Percentiles rank a stretch among this genome's conserved stretches.
phyloP scores from a whole-genome alignment of 352 stramenopile species.

The Pilasporangium apinafurcum region DNA sequence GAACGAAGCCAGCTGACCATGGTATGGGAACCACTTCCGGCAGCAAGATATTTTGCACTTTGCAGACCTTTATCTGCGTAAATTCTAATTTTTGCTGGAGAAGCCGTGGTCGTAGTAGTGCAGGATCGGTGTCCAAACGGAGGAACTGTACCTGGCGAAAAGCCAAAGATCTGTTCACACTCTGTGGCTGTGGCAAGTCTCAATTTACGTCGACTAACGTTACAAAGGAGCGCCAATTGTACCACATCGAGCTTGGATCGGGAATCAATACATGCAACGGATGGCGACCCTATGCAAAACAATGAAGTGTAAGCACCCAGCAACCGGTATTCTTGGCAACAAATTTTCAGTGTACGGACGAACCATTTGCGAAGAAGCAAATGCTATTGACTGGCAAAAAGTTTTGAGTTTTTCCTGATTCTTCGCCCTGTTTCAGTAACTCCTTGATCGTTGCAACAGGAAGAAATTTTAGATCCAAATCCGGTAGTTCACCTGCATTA shows the following conservation, averaged over 20 bases:
- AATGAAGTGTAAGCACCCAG: background rate
- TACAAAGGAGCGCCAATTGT: constrained; percentile 34
- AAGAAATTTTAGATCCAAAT: constrained; percentile 24
- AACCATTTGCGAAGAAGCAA: constrained; percentile 72
- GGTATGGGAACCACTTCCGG: constrained; percentile 34
- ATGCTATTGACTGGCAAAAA: constrained; percentile 67
- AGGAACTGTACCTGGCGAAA: constrained; percentile 51
- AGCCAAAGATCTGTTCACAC: constrained; percentile 56
- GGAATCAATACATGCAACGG: constrained; percentile 54
- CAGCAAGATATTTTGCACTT: constrained; percentile 30
- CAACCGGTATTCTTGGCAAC: background rate
- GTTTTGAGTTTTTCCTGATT: constrained; percentile 3
- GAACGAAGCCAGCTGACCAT: constrained; percentile 33
- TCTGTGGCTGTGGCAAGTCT: constrained; percentile 60
- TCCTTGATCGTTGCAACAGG: constrained; percentile 26
- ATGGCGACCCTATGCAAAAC: constrained; percentile 27
- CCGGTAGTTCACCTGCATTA: constrained; percentile 5
- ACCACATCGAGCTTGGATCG: constrained; percentile 60
- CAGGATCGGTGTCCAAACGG: constrained; percentile 37
- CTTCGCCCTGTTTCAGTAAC: constrained; percentile 18
- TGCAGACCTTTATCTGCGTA: constrained; percentile 34
- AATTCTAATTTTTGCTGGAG: constrained; percentile 6
- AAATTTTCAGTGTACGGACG: background rate
- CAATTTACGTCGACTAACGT: constrained; percentile 53
- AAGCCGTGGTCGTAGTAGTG: background rate